Evolutionary conservation across 2,329 filamentous ascomycete species (phyloP).

Genomic region (Aspergillus transmontanensis): DNA sequence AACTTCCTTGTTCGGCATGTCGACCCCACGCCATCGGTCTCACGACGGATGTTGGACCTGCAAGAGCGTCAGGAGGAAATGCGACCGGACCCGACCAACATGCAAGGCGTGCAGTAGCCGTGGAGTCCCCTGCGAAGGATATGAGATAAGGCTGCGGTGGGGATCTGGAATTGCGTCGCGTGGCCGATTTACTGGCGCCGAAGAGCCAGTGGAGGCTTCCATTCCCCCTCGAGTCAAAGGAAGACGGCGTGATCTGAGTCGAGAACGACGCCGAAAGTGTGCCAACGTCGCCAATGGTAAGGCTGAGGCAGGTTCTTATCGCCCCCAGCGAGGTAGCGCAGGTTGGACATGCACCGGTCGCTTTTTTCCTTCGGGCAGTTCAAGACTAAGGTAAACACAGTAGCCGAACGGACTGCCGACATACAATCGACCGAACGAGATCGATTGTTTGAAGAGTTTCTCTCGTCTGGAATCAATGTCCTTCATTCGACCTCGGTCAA

Average conservation of each 20-base stretch:
- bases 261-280: slow-evolving; percentile 15
- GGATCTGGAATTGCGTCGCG: slow-evolving; percentile 35
- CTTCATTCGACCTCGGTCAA: slow-evolving; percentile 30
- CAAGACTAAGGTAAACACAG: neutral
- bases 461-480: slow-evolving; percentile 28
- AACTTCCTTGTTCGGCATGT: slow-evolving; percentile 26
- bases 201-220: slow-evolving; percentile 27
- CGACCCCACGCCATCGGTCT: slow-evolving; percentile 28
- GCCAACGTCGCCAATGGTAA: neutral
- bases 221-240: slow-evolving; percentile 28
- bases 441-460: slow-evolving; percentile 12
- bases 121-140: slow-evolving; percentile 32
- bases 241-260: slow-evolving; percentile 27
- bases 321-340: neutral
- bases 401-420: neutral
- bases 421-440: neutral
- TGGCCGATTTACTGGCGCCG: slow-evolving; percentile 33
- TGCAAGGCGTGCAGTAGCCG: slow-evolving; percentile 29
- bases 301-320: neutral
- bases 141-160: slow-evolving; percentile 35
- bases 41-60: slow-evolving; percentile 36
- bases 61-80: slow-evolving; percentile 31
- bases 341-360: neutral
- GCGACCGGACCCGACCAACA: slow-evolving; percentile 28
- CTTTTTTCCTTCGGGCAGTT: neutral